phyloP scores from a whole-genome alignment of 345 rosid species.

The Theobroma cacao region DNA sequence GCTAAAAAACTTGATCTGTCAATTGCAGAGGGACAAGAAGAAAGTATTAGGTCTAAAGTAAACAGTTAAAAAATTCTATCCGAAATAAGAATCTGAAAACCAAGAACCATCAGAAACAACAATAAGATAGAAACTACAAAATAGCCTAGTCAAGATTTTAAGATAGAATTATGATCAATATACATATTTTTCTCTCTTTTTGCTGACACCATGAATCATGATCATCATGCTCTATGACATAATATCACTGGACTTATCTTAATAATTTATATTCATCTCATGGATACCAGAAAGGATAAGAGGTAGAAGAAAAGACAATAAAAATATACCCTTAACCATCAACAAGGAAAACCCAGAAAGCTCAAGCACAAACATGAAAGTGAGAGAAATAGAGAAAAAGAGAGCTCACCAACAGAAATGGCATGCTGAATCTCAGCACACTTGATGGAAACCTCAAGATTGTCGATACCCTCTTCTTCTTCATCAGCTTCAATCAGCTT shows the following conservation, averaged over 20 bases:
- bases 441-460: conserved; percentile 46
- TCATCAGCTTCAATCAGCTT: conserved; percentile 50
- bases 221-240: not conserved
- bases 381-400: not conserved
- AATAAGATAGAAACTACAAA: not conserved
- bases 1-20: not conserved
- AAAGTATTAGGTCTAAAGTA: not conserved
- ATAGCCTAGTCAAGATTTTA: not conserved
- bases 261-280: not conserved
- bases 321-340: no score
- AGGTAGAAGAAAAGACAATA: not conserved
- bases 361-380: not conserved
- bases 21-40: not conserved
- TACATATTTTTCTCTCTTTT: not conserved
- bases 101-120: not conserved
- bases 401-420: conserved; percentile 55
- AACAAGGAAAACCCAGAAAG: not conserved
- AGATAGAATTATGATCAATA: not conserved
- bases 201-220: not conserved
- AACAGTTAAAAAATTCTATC: not conserved
- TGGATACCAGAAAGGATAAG: not conserved
- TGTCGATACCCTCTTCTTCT: conserved; percentile 49
- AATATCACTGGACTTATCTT: not conserved
- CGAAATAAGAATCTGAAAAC: not conserved
- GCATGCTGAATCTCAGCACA: conserved; percentile 72